phyloP scores from a whole-genome alignment of 2,329 filamentous ascomycete genomes.

The Lachnellula suecica region DNA sequence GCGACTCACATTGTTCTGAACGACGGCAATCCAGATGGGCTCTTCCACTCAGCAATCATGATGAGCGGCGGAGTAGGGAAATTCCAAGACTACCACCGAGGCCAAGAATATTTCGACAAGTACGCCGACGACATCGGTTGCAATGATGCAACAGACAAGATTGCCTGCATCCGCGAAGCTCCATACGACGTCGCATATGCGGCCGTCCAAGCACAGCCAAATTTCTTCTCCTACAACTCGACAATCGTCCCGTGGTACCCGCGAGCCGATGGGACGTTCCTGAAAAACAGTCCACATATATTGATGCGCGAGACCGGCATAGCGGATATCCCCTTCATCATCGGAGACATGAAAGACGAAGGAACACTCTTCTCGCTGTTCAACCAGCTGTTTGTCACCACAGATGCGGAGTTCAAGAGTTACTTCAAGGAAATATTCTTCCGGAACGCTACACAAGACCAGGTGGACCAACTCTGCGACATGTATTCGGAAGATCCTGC shows the following conservation, averaged over 20 bases:
- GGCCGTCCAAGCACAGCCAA: background rate
- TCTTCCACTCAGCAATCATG: background rate
- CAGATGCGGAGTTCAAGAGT: background rate
- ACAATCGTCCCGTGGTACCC: background rate
- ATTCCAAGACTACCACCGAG: background rate
- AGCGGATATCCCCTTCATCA: background rate
- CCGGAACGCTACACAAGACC: background rate
- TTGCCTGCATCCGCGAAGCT: background rate
- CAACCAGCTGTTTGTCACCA: background rate
- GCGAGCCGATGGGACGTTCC: background rate
- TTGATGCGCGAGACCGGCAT: background rate
- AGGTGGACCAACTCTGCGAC: background rate
- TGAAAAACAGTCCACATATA: background rate
- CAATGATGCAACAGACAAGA: background rate
- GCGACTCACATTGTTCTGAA: background rate
- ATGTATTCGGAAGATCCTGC: background rate
- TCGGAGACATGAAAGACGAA: background rate
- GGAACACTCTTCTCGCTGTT: background rate
- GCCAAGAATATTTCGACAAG: background rate
- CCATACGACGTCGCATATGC: background rate
- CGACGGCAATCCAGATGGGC: constrained; percentile 32
- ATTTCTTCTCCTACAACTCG: background rate
- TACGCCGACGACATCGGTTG: background rate
- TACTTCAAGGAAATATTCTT: background rate
- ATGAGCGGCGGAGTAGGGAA: background rate